Base-by-base conservation (phyloP, 2,329 filamentous ascomycete species). In the Apiospora marii region DNA sequence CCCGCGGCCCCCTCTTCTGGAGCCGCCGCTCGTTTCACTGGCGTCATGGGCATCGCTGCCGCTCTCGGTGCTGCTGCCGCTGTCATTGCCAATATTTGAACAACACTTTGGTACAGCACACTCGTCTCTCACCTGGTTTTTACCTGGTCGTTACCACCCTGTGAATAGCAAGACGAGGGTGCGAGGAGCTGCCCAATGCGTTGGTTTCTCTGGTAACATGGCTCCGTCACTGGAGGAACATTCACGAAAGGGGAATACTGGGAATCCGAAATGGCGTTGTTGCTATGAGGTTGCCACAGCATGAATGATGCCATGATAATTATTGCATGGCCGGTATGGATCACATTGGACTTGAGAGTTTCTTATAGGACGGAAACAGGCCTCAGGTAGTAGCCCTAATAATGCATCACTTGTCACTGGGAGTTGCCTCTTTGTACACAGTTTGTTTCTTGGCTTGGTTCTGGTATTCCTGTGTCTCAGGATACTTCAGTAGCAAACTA, bases 341-440 rank as follows among this genome's bases (percentile, higher is more conserved):
- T 71, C 69, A 72, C 49, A 71, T 75, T 74, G 75, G 68, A 70
- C 72, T 71, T 67, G 72, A 73, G 71, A 16, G 74, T 76, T 76
- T 76, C 74, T 76, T 71, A 76, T 76, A 76, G 72, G 74, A 76
- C 73, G 64, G 75, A 71, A 76, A 76, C 74, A 73, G 74, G 24
- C 71, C 74, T 74, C 74, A 46, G 69, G 64, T 72, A 76, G 73
- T 75, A 75, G 73, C 73, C 51, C 67, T 74, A 75, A 74, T 76
- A 74, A 74, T 69, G 73, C 71, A 71, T 72, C 41, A 73, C 46
- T 70, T 51, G 49, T 51, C 49, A 72, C 71, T 53, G 5, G 71
- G 49, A 46, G 10, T 58, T 43, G 13, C 12, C 48, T 37, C 27
- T 37, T 53, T 51, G 58, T 72, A 44, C 34, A 69, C 10, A 41